Base-by-base conservation (phyloP, 2,329 filamentous ascomycete species). In the Trichophyton rubrum region DNA sequence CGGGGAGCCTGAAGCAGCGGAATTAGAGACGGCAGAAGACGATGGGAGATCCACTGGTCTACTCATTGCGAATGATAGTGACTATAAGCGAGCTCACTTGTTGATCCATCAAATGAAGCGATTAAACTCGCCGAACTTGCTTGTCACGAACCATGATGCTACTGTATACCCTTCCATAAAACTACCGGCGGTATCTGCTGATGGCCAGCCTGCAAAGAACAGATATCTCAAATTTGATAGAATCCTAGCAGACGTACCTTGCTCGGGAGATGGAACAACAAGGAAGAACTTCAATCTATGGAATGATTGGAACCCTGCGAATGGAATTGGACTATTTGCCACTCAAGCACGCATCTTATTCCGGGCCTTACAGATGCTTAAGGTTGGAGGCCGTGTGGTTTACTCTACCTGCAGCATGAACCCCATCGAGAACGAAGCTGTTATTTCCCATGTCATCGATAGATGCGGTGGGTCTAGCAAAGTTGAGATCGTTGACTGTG, bases 341-440 rank as follows among this genome's bases (percentile, higher is more conserved):
- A 95, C 90, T 1, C 93, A 99, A 75, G 82, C 90, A 51, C 82
- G 92, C 55, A 99, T 99, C 66, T 79, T 99, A 56, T 88, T 95
- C 61, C 86, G 93, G 63, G 89, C 93, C 35, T 80, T 99, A 58
- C 92, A 97, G 76, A 90, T 99, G 85, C 83, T 99, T 66, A 97
- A 96, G 79, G 87, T 90, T 60, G 92, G 93, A 45, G 93, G 93
- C 58, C 85, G 91, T 64, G 89, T 97, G 30, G 92, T 99, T 59
- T 99, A 97, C 77, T 97, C 92, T 2, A 99, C 93, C 20, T 99
- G 93, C 80, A 96, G 90, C 74, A 90, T 99, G 88, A 99, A 99
- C 75, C 93, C 93, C 0, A 85, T 97, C 30, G 93, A 99, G 78
- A 96, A 99, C 69, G 93, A 99, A 75, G 87, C 93, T 5, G 90